These are phyloP conservation scores for Narthecium ossifragum DNA, from an alignment of 106 monocot genomes.

Conservation along the genomic window DNA sequence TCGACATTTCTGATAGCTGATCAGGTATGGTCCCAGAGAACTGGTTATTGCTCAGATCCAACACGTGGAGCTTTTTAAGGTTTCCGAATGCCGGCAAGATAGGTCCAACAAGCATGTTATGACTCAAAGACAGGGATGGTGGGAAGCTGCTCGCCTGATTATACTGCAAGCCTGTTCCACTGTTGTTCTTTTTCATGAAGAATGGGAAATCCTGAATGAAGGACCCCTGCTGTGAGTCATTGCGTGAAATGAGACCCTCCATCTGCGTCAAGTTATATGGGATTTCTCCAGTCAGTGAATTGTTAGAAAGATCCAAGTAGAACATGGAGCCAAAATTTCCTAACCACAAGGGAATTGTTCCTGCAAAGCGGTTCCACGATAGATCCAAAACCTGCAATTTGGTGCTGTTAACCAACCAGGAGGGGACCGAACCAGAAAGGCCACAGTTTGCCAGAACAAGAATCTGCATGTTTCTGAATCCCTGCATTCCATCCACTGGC, in stretches of 20 bases:
- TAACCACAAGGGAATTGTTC: slow-evolving; percentile 44
- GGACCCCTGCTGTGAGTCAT: not conserved
- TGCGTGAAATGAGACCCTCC: slow-evolving; percentile 15
- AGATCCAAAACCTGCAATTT: slow-evolving; percentile 39
- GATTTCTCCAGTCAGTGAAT: slow-evolving; percentile 41
- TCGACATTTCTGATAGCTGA: slow-evolving; percentile 50
- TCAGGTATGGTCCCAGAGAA: slow-evolving; percentile 53
- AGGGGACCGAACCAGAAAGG: slow-evolving; percentile 33
- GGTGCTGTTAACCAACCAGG: slow-evolving; percentile 28
- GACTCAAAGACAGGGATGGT: slow-evolving; percentile 47
- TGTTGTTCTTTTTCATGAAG: no score
- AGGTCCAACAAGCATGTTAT: slow-evolving; percentile 50
- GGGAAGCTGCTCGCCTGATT: slow-evolving; percentile 67
- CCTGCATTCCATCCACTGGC: slow-evolving; percentile 27
- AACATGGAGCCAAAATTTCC: slow-evolving; percentile 31
- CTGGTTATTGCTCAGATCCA: slow-evolving; percentile 49
- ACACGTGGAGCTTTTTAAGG: slow-evolving; percentile 38
- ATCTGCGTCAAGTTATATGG: slow-evolving; percentile 27
- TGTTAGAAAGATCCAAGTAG: slow-evolving; percentile 59
- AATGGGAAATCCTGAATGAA: slow-evolving; percentile 13
- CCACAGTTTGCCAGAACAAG: slow-evolving; percentile 51
- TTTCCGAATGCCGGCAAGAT: slow-evolving; percentile 42
- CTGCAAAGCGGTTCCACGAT: slow-evolving; percentile 46
- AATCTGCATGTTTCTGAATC: slow-evolving; percentile 32
- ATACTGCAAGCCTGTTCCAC: slow-evolving; percentile 36